phyloP scores from a whole-genome alignment of 2,329 filamentous ascomycete species.

The Purpureocillium takamizusanense region DNA sequence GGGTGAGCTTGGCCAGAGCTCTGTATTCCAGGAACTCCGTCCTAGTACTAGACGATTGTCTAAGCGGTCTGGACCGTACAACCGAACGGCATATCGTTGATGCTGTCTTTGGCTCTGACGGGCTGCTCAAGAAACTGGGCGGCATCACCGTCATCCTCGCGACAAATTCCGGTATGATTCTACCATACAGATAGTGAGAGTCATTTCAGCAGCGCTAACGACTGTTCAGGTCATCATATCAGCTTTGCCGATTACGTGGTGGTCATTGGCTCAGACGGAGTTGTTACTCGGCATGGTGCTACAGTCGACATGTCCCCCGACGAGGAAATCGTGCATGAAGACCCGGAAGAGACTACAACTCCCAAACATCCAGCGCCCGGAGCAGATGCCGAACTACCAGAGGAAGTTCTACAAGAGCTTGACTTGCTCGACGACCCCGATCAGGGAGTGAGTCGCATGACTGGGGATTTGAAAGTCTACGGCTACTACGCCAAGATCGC shows the following conservation, averaged over 20 bases:
- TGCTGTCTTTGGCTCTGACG: slow-evolving; percentile 22
- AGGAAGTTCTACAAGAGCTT: slow-evolving; percentile 9
- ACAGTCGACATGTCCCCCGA: slow-evolving; percentile 6
- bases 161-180: slow-evolving; percentile 14
- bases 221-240: slow-evolving; percentile 12
- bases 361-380: not conserved
- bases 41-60: slow-evolving; percentile 22
- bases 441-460: slow-evolving; percentile 3
- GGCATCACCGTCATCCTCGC: slow-evolving; percentile 15
- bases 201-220: not conserved
- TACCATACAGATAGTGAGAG: not conserved
- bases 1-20: slow-evolving; percentile 16
- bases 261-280: slow-evolving; percentile 12
- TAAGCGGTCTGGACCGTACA: slow-evolving; percentile 24
- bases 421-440: slow-evolving; percentile 9
- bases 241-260: slow-evolving; percentile 15
- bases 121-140: slow-evolving; percentile 15
- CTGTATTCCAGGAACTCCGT: slow-evolving; percentile 13
- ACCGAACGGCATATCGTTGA: slow-evolving; percentile 28
- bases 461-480: slow-evolving; percentile 10
- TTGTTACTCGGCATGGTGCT: slow-evolving; percentile 12
- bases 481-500: slow-evolving; percentile 11
- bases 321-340: slow-evolving; percentile 4
- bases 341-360: slow-evolving; percentile 1
- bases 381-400: slow-evolving; percentile 6